Evolutionary conservation across 129 eudicot genomes (phyloP).

Genomic region (Tagetes patula): DNA sequence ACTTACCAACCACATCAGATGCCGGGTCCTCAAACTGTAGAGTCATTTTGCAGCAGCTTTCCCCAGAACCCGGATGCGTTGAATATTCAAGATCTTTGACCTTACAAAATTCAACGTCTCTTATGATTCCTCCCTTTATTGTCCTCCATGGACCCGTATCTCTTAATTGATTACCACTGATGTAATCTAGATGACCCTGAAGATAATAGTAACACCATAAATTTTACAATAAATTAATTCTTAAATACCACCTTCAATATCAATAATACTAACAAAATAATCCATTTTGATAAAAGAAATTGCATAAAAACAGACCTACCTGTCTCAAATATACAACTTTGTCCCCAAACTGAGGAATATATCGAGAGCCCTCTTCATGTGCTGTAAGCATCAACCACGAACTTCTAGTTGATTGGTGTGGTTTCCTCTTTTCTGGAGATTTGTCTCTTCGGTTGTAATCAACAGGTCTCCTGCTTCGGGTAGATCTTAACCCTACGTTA

Average conservation of each 20-base stretch:
- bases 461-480: slow-evolving; percentile 59
- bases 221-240: neutral
- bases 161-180: slow-evolving; percentile 36
- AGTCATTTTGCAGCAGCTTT: slow-evolving; percentile 88
- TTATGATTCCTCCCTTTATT: slow-evolving; percentile 65
- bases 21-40: slow-evolving; percentile 63
- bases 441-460: slow-evolving; percentile 43
- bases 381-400: slow-evolving; percentile 76
- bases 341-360: slow-evolving; percentile 85
- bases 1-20: slow-evolving; percentile 60
- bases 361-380: slow-evolving; percentile 71
- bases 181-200: slow-evolving; percentile 88
- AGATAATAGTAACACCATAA: slow-evolving; percentile 9
- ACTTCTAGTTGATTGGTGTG: slow-evolving; percentile 50
- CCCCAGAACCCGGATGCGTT: slow-evolving; percentile 79
- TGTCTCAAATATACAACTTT: slow-evolving; percentile 87
- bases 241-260: no score
- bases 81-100: slow-evolving; percentile 68
- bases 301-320: slow-evolving; percentile 36
- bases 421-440: slow-evolving; percentile 59
- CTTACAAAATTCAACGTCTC: slow-evolving; percentile 85
- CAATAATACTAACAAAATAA: no score
- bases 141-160: slow-evolving; percentile 72
- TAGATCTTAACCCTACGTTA: slow-evolving; percentile 69
- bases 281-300: no score